phyloP scores from a whole-genome alignment of 208 protist genomes.

The Porcisia hertigi region DNA sequence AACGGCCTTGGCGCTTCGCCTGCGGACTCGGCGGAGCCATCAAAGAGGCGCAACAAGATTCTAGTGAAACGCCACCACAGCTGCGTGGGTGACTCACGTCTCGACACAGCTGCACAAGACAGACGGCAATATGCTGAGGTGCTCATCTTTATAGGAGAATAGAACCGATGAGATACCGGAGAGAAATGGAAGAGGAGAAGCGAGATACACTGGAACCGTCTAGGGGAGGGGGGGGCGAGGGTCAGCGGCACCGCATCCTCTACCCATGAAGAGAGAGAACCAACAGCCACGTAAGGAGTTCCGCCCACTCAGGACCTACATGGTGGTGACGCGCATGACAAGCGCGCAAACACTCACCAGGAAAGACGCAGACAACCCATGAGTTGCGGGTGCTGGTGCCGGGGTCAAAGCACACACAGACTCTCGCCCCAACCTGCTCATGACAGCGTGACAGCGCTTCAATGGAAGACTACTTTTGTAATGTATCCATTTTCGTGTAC shows the following conservation, averaged over 20 bases:
- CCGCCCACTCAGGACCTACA: neutral
- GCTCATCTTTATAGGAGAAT: no score
- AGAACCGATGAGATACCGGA: neutral
- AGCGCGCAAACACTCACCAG: neutral
- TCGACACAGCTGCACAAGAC: no score
- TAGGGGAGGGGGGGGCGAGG: no score
- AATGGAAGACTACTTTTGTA: neutral
- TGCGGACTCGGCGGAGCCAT: neutral
- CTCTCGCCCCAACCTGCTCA: no score
- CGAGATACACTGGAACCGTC: neutral
- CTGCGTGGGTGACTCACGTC: neutral
- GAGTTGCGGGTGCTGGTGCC: neutral
- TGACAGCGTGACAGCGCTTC: neutral
- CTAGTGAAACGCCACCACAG: neutral
- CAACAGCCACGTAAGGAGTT: neutral
- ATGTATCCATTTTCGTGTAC: neutral
- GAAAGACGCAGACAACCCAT: neutral
- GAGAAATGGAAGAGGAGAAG: slow-evolving; percentile 9
- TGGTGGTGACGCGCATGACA: neutral
- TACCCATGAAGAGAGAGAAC: neutral
- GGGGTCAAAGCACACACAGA: neutral
- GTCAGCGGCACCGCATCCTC: neutral
- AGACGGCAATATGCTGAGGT: no score
- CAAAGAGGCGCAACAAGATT: neutral
- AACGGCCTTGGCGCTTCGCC: neutral